These are phyloP conservation scores for Schwanniomyces pseudopolymorphus DNA, from an alignment of 805 yeast species.

Conservation along the genomic window DNA sequence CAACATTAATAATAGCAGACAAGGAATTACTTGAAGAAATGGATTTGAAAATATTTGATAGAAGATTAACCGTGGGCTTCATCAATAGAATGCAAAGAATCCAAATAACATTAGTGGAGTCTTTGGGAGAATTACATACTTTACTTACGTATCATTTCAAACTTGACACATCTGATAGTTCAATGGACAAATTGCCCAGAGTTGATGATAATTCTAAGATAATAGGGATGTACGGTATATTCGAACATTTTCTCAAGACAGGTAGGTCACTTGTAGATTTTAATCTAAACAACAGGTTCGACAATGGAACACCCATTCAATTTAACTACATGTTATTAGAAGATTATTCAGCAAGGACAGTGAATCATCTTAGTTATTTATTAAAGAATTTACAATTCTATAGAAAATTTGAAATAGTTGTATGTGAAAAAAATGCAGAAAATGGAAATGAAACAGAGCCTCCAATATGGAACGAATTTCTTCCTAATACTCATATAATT, in stretches of 20 bases:
- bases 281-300: not conserved
- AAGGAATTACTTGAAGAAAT: slow-evolving; percentile 2
- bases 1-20: slow-evolving; percentile 8
- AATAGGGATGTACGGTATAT: slow-evolving; percentile 9
- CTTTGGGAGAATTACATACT: slow-evolving; percentile 5
- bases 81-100: slow-evolving; percentile 3
- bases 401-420: slow-evolving; percentile 1
- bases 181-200: not conserved
- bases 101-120: slow-evolving; percentile 9
- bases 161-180: not conserved
- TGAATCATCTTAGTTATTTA: slow-evolving; percentile 8
- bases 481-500: slow-evolving; percentile 2
- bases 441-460: not conserved
- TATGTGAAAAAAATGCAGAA: slow-evolving; percentile 2
- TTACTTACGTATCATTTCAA: not conserved
- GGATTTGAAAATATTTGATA: not conserved
- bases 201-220: not conserved
- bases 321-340: slow-evolving; percentile 2
- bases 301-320: not conserved
- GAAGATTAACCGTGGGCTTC: not conserved
- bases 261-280: not conserved
- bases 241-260: slow-evolving; percentile 2
- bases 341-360: slow-evolving; percentile 6
- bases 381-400: slow-evolving; percentile 7
- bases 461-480: slow-evolving; percentile 1